These are phyloP conservation scores for Coprinopsis marcescibilis DNA, from an alignment of 768 basidiomycete genomes.

Conservation along the genomic window DNA sequence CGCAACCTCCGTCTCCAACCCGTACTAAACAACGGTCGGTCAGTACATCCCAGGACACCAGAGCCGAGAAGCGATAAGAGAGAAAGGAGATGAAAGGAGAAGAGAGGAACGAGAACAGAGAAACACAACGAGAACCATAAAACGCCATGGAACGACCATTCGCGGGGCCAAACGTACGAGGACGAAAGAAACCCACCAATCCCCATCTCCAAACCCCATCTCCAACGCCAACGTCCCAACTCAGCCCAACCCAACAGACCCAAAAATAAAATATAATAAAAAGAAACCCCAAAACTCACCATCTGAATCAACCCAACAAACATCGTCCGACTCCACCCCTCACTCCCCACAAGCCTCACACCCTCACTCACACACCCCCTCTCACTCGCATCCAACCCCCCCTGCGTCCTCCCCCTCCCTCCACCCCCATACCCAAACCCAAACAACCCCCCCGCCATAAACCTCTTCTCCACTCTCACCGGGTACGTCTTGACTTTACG, in stretches of 20 bases:
- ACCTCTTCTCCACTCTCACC: constrained; percentile 71
- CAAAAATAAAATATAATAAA: background rate
- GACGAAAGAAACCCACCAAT: background rate
- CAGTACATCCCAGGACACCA: too few species aligned
- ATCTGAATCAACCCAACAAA: constrained; percentile 93
- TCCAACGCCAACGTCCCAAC: too few species aligned
- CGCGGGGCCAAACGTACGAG: background rate
- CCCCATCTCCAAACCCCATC: background rate
- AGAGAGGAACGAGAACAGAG: too few species aligned
- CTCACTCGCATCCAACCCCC: too few species aligned
- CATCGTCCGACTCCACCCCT: constrained; percentile 95
- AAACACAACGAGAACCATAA: too few species aligned
- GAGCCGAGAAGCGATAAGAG: too few species aligned
- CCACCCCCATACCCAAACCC: too few species aligned
- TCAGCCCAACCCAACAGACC: background rate
- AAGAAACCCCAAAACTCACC: constrained; percentile 49
- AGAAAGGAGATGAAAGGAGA: too few species aligned
- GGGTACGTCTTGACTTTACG: constrained; percentile 52
- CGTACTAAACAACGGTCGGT: constrained; percentile 54
- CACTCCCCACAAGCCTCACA: constrained; percentile 82
- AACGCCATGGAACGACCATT: too few species aligned
- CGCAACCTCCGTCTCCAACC: constrained; percentile 86
- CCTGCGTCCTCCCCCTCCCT: too few species aligned
- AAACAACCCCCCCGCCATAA: constrained; percentile 91
- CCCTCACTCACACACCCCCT: constrained; percentile 73